Base-by-base conservation (phyloP, 1,284 basidiomycete species). In the Boletus hoseneyae region DNA sequence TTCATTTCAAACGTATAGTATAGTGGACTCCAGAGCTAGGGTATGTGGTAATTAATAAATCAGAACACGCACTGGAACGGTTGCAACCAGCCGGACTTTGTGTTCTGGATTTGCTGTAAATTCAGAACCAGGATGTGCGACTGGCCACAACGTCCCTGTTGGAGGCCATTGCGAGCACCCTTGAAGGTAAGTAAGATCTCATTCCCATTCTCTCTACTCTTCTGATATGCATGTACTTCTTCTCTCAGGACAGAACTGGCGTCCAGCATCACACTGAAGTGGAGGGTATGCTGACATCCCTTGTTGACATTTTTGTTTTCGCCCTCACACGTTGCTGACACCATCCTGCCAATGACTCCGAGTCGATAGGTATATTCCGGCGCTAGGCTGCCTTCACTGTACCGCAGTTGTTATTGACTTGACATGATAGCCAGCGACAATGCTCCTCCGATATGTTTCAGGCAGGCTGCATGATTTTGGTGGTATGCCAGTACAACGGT, bases 381-480 rank as follows among this genome's bases (percentile, higher is more conserved):
- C 80, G 11, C 76, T 80, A 50, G 67, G 73, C 3, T 67, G 75
- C 40, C 75, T 90, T 15, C 62, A 71, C 4, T 71, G 70, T 18
- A 79, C 80, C 0, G 51, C 65, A 3, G 51, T 55, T 15, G 62
- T 76, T 30, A 60, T 83, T 23, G 50, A 58, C 16, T 51, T 54
- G 18, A 44, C 42, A 13, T 36, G 19, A 54, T 57, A 15, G 21
- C 47, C 13, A 3, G 33, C 12, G 50, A 64, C 15, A 1, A 84
- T 83, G 48, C 81, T 79, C 52, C 58, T 76, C 4, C 81, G 87
- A 12, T 87, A 83, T 56, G 67, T 85, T 6, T 83, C 85, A 6
- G 84, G 82, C 2, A 82, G 82, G 6, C 80, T 82, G 54, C 79
- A 87, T 55, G 84, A 83, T 59, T 58, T 85, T 1, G 84, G 79